Evolutionary conservation across 345 rosid species (phyloP).

Genomic region (Boechera stricta): DNA sequence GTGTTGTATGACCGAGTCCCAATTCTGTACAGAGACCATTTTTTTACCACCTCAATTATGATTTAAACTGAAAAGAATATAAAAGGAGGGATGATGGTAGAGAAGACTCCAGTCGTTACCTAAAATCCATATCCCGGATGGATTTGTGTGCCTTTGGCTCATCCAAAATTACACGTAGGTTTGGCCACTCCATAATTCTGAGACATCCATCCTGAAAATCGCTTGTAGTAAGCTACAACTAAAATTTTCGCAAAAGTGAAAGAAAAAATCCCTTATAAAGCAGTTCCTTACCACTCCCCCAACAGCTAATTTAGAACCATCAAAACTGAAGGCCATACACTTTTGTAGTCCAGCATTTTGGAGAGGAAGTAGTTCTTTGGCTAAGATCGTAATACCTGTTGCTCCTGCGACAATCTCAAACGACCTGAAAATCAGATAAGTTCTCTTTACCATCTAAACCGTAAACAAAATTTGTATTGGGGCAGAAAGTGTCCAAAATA

Average conservation of each 20-base stretch:
- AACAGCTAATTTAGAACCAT: conserved; percentile 83
- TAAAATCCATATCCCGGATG: conserved; percentile 80
- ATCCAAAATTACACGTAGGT: conserved; percentile 65
- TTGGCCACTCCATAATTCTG: conserved; percentile 92
- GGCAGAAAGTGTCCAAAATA: conserved; percentile 3
- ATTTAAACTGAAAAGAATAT: neutral
- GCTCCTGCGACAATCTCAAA: conserved; percentile 69
- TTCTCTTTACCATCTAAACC: neutral
- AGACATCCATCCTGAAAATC: conserved; percentile 80
- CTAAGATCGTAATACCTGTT: conserved; percentile 53
- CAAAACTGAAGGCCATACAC: conserved; percentile 86
- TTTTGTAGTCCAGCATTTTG: conserved; percentile 73
- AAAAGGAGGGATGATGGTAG: neutral
- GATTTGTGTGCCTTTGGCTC: conserved; percentile 89
- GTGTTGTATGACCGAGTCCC: conserved; percentile 2
- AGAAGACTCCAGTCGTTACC: conserved; percentile 49
- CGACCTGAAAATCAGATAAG: conserved; percentile 55
- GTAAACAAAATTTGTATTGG: conserved; percentile 12
- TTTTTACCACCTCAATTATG: neutral
- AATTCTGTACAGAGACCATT: conserved; percentile 1
- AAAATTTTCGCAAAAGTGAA: neutral
- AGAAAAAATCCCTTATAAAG: neutral
- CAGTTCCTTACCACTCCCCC: conserved; percentile 82
- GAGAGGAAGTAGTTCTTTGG: conserved; percentile 66
- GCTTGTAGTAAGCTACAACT: conserved; percentile 28